These are phyloP conservation scores for Tetradesmus obliquus DNA, from an alignment of 139 green algal genomes.

Conservation along the genomic window DNA sequence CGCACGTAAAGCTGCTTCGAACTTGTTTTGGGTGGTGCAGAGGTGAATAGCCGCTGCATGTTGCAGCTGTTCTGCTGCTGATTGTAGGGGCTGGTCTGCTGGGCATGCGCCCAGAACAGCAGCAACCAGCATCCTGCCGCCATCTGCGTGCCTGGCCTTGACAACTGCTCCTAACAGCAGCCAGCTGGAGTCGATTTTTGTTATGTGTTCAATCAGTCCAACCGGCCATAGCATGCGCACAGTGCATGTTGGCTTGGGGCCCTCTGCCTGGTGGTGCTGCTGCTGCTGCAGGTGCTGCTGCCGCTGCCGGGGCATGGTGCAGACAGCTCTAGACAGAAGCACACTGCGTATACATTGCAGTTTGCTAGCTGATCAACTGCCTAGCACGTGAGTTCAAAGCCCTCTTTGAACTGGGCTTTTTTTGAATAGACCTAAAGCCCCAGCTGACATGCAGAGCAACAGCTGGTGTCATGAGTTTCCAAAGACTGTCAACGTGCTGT, in stretches of 20 bases:
- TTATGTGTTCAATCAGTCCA: not conserved
- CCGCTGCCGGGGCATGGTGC: not conserved
- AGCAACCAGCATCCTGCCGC: not conserved
- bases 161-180: not conserved
- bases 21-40: too few species aligned
- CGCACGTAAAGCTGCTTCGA: too few species aligned
- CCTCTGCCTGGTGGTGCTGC: not conserved
- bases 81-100: not conserved
- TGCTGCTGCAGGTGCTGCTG: not conserved
- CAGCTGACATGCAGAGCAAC: not conserved
- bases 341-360: not conserved
- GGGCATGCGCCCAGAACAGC: not conserved
- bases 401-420: not conserved
- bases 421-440: not conserved
- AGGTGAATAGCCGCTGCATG: not conserved
- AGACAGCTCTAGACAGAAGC: not conserved
- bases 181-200: not conserved
- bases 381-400: not conserved
- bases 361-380: not conserved
- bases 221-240: constrained; percentile 17
- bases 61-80: not conserved
- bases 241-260: not conserved
- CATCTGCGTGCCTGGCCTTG: not conserved
- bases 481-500: not conserved
- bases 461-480: not conserved